A percentile compares a stretch with the other conserved stretches of the same genome.
Evolutionary conservation across 495 filamentous ascomycete species (phyloP).

Genomic region (Darksidea phi): DNA sequence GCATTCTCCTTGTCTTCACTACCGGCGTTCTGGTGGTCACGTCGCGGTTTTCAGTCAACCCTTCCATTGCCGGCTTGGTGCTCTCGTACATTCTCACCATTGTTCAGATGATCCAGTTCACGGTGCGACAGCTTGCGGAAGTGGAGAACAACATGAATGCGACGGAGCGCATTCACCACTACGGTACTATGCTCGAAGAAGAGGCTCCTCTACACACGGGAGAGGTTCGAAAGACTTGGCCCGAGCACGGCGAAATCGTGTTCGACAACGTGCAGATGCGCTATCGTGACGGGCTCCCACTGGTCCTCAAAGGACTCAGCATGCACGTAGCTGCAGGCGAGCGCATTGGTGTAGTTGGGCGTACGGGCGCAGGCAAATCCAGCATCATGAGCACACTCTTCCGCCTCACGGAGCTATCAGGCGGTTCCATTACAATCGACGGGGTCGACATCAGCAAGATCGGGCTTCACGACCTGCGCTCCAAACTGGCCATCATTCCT

Average conservation of each 20-base stretch:
- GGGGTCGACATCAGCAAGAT: conserved; percentile 83
- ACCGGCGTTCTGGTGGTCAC: conserved; percentile 90
- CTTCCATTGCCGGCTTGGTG: conserved; percentile 82
- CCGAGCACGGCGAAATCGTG: conserved; percentile 76
- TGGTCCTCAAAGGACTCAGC: conserved; percentile 75
- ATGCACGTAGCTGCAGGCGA: conserved; percentile 82
- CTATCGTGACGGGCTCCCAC: conserved; percentile 76
- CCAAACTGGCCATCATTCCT: conserved; percentile 88
- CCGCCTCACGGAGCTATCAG: conserved; percentile 80
- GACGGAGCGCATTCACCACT: conserved; percentile 90
- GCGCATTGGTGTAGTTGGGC: conserved; percentile 88
- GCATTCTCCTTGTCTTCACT: conserved; percentile 77
- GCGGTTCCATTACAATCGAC: conserved; percentile 85
- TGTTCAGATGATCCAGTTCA: conserved; percentile 95
- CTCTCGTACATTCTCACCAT: conserved; percentile 90
- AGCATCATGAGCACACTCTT: conserved; percentile 93
- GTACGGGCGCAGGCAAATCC: conserved; percentile 92
- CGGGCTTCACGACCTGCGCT: conserved; percentile 82
- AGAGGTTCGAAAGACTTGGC: conserved; percentile 71
- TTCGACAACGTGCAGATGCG: conserved; percentile 90
- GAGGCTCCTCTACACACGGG: conserved; percentile 75
- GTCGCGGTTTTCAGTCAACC: conserved; percentile 81
- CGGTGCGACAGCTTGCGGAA: conserved; percentile 89
- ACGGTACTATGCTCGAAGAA: conserved; percentile 81
- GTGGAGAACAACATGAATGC: conserved; percentile 98